Percentiles rank a stretch among this genome's conserved stretches.
Conservation (phyloP, 2,329 filamentous ascomycete genomes). For the Neocatenulostroma microsporum region DNA sequence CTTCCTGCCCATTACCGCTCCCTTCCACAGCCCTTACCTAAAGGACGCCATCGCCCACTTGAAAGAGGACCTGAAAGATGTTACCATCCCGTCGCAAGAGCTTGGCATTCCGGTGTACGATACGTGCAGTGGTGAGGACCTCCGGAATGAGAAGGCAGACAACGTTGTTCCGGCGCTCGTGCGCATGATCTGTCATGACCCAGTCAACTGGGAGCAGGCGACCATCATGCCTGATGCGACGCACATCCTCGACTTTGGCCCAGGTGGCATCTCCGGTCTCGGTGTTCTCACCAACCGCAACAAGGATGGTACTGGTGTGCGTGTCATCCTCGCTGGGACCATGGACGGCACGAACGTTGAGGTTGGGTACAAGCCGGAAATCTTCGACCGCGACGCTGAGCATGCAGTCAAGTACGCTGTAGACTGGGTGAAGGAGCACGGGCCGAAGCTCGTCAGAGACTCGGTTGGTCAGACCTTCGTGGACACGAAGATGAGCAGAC, state of each 20-base stretch:
- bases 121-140: slow-evolving; percentile 79
- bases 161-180: slow-evolving; percentile 81
- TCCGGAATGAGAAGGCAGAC: slow-evolving; percentile 60
- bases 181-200: slow-evolving; percentile 85
- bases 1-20: slow-evolving; percentile 93
- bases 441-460: slow-evolving; percentile 83
- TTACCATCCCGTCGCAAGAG: slow-evolving; percentile 63
- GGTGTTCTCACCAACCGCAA: slow-evolving; percentile 96
- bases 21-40: slow-evolving; percentile 96
- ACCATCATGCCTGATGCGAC: slow-evolving; percentile 85
- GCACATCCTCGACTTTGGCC: slow-evolving; percentile 92
- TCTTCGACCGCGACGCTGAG: slow-evolving; percentile 94
- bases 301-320: slow-evolving; percentile 96
- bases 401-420: slow-evolving; percentile 90
- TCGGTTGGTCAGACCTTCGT: slow-evolving; percentile 84
- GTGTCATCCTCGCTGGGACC: slow-evolving; percentile 89
- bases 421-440: slow-evolving; percentile 96
- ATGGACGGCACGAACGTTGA: slow-evolving; percentile 84
- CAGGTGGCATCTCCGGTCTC: slow-evolving; percentile 90
- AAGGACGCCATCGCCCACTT: slow-evolving; percentile 72
- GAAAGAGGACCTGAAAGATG: slow-evolving; percentile 74
- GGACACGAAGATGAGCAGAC: slow-evolving; percentile 89
- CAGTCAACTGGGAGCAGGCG: slow-evolving; percentile 92
- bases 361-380: slow-evolving; percentile 94
- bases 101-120: slow-evolving; percentile 82